Conservation (phyloP, 2,329 filamentous ascomycete genomes). For the Cladosporium sp. region DNA sequence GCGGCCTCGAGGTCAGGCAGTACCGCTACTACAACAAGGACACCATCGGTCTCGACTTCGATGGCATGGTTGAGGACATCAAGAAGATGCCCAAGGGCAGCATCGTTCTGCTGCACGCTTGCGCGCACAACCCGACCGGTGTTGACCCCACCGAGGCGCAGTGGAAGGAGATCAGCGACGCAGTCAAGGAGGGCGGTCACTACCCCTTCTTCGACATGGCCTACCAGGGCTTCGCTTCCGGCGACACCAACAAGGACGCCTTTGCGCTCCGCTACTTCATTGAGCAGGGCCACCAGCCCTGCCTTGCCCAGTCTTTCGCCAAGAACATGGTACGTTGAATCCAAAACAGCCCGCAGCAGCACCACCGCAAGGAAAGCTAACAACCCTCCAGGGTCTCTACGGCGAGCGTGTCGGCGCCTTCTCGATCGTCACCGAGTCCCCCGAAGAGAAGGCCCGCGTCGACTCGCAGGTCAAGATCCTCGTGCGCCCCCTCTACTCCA, state of each 20-base stretch:
- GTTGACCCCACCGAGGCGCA: slow-evolving; percentile 88
- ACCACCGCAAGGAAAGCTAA: slow-evolving; percentile 12
- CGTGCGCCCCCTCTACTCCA: slow-evolving; percentile 94
- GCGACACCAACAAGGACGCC: slow-evolving; percentile 85
- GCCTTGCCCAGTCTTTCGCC: slow-evolving; percentile 88
- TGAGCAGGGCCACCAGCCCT: slow-evolving; percentile 81
- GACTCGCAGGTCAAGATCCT: slow-evolving; percentile 98
- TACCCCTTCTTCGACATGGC: slow-evolving; percentile 99
- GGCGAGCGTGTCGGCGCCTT: slow-evolving; percentile 97
- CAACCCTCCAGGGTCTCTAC: slow-evolving; percentile 71
- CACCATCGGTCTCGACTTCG: slow-evolving; percentile 95
- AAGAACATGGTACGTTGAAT: slow-evolving; percentile 82
- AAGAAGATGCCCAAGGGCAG: slow-evolving; percentile 80
- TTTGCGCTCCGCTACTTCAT: slow-evolving; percentile 92
- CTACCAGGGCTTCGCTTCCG: slow-evolving; percentile 95
- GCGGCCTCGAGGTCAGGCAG: slow-evolving; percentile 82
- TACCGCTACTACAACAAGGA: slow-evolving; percentile 99
- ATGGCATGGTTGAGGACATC: slow-evolving; percentile 85
- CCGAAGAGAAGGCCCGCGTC: slow-evolving; percentile 89
- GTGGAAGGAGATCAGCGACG: slow-evolving; percentile 84
- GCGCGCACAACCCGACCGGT: slow-evolving; percentile 95
- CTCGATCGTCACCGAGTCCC: slow-evolving; percentile 77
- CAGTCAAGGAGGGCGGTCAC: slow-evolving; percentile 79
- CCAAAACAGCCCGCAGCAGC: not conserved
- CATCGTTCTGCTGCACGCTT: slow-evolving; percentile 91